These are phyloP conservation scores for Phytophthora europaea DNA, from an alignment of 352 stramenopile genomes.

Conservation along the genomic window DNA sequence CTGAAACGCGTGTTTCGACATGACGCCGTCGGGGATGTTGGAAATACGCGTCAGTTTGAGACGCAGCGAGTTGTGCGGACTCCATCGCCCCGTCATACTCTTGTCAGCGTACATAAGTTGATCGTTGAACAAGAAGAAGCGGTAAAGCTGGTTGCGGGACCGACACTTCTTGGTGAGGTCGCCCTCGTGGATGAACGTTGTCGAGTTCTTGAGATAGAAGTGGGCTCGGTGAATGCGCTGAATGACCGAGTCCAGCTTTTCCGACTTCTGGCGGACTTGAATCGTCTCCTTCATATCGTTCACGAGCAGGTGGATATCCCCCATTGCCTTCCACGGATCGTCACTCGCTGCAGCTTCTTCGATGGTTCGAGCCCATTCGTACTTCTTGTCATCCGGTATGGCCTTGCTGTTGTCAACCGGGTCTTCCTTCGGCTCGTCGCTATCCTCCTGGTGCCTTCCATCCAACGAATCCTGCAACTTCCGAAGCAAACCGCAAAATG, in stretches of 20 bases:
- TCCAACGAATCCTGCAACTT: conserved; percentile 79
- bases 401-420: conserved; percentile 6
- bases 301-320: conserved; percentile 90
- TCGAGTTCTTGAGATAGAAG: conserved; percentile 94
- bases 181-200: conserved; percentile 96
- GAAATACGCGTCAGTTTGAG: conserved; percentile 87
- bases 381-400: conserved; percentile 13
- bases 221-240: conserved; percentile 93
- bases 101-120: conserved; percentile 88
- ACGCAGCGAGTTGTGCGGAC: conserved; percentile 86
- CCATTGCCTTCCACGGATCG: conserved; percentile 87
- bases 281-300: conserved; percentile 93
- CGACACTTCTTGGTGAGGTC: conserved; percentile 96
- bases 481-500: conserved; percentile 79
- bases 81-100: conserved; percentile 83
- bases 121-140: conserved; percentile 92
- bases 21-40: conserved; percentile 73
- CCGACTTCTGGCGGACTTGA: conserved; percentile 79
- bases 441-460: conserved; percentile 8
- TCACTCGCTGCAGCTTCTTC: conserved; percentile 70
- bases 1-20: conserved; percentile 87
- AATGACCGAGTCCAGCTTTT: conserved; percentile 89
- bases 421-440: conserved; percentile 24
- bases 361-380: conserved; percentile 71
- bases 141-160: conserved; percentile 87